phyloP scores from a whole-genome alignment of 1,139 yeast genomes.

The Lodderomyces pseudojiufengensis region DNA sequence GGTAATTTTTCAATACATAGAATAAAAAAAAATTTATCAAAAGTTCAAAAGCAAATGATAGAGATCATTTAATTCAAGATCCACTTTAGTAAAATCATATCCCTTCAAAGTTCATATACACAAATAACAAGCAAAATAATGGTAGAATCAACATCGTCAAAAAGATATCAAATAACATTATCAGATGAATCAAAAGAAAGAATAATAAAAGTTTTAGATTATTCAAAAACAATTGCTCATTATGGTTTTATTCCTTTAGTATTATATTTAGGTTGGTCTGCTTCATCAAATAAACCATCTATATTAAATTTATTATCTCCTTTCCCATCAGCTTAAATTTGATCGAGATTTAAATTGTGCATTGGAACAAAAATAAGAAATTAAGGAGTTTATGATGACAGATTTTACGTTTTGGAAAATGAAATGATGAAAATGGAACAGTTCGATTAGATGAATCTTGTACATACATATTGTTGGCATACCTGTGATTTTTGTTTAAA shows the following conservation, averaged over 20 bases:
- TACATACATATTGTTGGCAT: too few relatives aligned
- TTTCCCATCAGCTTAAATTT: slow-evolving; percentile 66
- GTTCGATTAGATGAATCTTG: too few relatives aligned
- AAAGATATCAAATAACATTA: slow-evolving; percentile 36
- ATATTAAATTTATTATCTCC: slow-evolving; percentile 70
- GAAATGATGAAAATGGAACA: too few relatives aligned
- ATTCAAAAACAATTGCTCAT: slow-evolving; percentile 85
- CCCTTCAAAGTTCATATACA: too few relatives aligned
- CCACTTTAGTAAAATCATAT: too few relatives aligned
- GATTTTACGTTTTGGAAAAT: too few relatives aligned
- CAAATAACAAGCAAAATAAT: not conserved
- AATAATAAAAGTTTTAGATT: slow-evolving; percentile 73
- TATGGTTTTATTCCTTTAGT: slow-evolving; percentile 97
- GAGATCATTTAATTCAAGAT: too few relatives aligned
- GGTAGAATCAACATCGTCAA: slow-evolving; percentile 5
- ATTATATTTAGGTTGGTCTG: slow-evolving; percentile 88
- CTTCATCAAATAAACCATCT: slow-evolving; percentile 81
- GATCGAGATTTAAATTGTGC: not conserved
- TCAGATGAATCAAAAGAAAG: slow-evolving; percentile 86
- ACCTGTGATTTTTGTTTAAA: too few relatives aligned
- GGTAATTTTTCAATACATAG: too few relatives aligned
- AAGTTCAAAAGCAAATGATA: too few relatives aligned
- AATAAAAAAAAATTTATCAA: too few relatives aligned
- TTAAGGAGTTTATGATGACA: too few relatives aligned
- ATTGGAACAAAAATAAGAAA: not conserved